phyloP scores from a whole-genome alignment of 345 rosid genomes.

The Carallia pectinifolia region DNA sequence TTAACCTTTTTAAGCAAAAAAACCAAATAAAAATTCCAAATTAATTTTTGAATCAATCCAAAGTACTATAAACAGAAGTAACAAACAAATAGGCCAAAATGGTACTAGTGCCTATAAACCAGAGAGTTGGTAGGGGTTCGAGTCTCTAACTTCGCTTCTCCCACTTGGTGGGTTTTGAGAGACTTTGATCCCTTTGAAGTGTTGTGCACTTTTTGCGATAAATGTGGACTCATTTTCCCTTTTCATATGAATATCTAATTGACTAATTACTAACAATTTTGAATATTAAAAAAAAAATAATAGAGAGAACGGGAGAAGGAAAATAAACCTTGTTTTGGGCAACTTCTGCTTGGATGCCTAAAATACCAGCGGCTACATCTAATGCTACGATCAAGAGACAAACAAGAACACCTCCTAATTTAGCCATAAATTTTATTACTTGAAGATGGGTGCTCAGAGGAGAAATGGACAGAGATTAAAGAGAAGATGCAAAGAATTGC shows the following conservation, averaged over 20 bases:
- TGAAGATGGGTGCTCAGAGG: neutral
- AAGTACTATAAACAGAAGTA: neutral
- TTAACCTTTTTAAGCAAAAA: conserved; percentile 47
- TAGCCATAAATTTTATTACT: conserved; percentile 34
- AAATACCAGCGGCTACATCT: conserved; percentile 79
- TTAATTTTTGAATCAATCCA: neutral
- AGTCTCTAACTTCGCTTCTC: no score
- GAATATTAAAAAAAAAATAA: neutral
- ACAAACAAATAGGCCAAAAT: neutral
- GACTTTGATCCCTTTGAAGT: no score
- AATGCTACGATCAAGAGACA: conserved; percentile 74
- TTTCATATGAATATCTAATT: no score
- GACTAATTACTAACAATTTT: no score
- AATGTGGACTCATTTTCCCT: no score
- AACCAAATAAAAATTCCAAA: neutral
- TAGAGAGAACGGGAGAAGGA: neutral
- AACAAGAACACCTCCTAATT: conserved; percentile 55
- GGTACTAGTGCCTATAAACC: no score
- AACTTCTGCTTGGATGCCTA: conserved; percentile 89
- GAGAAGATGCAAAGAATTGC: conserved; percentile 10
- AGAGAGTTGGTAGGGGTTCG: no score
- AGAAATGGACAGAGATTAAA: neutral
- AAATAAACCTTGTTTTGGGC: conserved; percentile 68
- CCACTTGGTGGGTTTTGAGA: no score
- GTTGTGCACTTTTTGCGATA: no score